These are phyloP conservation scores for Fusarium bulbicola DNA, from an alignment of 2,329 filamentous ascomycete genomes.

Conservation along the genomic window DNA sequence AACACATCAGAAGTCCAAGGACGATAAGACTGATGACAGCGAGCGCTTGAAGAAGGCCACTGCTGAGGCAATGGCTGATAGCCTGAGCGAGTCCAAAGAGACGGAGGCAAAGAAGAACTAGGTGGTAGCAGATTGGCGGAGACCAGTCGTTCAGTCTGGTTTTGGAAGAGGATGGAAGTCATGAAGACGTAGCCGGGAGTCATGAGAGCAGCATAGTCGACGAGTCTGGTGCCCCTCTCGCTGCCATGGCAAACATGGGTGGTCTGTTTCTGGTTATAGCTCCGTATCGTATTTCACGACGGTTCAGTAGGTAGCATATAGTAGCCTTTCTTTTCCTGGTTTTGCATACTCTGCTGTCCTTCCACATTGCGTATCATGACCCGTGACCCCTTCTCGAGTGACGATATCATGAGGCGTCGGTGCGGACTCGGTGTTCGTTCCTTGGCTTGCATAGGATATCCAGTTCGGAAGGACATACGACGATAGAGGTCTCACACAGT, in stretches of 20 bases:
- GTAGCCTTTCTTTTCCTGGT: slow-evolving; percentile 36
- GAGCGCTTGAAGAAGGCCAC: slow-evolving; percentile 74
- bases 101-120: slow-evolving; percentile 49
- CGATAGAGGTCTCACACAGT: background rate
- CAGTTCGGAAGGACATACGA: background rate
- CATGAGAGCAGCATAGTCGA: slow-evolving; percentile 10
- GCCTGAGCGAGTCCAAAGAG: slow-evolving; percentile 54
- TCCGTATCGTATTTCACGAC: slow-evolving; percentile 8
- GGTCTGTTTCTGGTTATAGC: slow-evolving; percentile 22
- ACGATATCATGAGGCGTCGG: background rate
- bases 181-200: background rate
- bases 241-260: slow-evolving; percentile 9
- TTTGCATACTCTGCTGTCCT: background rate
- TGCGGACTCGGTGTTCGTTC: background rate
- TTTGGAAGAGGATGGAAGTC: background rate
- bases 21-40: slow-evolving; percentile 63
- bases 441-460: background rate
- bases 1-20: slow-evolving; percentile 63
- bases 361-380: background rate
- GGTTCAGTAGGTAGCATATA: slow-evolving; percentile 35
- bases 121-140: background rate
- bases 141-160: background rate
- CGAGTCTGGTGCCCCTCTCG: slow-evolving; percentile 10
- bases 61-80: slow-evolving; percentile 68
- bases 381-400: background rate